Evolutionary conservation across 225 moss, liverwort and hornwort genomes (phyloP).

Genomic region (Lunularia cruciata): DNA sequence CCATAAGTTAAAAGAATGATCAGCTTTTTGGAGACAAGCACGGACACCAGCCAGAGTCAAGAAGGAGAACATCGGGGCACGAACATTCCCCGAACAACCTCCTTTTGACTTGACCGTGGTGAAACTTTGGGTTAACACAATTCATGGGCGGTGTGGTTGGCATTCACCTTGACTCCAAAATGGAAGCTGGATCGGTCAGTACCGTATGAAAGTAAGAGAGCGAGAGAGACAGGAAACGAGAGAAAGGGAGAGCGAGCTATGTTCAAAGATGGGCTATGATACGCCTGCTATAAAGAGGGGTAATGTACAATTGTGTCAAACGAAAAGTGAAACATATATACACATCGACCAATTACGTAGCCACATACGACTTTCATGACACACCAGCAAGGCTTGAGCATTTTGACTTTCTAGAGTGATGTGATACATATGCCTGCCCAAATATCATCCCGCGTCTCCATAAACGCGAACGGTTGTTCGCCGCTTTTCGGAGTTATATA

Average conservation of each 20-base stretch:
- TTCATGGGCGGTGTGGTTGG: neutral
- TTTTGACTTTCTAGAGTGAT: conserved; percentile 7
- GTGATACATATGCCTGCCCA: neutral
- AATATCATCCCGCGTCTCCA: conserved; percentile 2
- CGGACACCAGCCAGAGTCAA: no score
- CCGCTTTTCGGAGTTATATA: neutral
- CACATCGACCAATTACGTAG: neutral
- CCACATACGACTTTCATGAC: neutral
- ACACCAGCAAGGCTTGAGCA: conserved; percentile 1
- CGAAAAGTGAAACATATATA: neutral
- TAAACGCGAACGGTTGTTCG: neutral
- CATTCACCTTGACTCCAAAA: neutral
- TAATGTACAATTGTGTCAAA: neutral
- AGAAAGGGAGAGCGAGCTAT: no score
- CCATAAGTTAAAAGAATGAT: no score
- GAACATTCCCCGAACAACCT: no score
- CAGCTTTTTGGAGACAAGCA: no score
- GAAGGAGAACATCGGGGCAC: no score
- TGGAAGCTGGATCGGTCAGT: neutral
- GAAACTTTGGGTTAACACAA: no score
- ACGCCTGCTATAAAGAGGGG: neutral
- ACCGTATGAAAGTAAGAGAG: neutral
- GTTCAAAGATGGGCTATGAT: neutral
- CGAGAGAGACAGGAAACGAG: no score
- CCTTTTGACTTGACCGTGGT: no score